Evolutionary conservation across 2,329 filamentous ascomycete genomes (phyloP).

Genomic region (Phaeosphaeriaceae sp.): DNA sequence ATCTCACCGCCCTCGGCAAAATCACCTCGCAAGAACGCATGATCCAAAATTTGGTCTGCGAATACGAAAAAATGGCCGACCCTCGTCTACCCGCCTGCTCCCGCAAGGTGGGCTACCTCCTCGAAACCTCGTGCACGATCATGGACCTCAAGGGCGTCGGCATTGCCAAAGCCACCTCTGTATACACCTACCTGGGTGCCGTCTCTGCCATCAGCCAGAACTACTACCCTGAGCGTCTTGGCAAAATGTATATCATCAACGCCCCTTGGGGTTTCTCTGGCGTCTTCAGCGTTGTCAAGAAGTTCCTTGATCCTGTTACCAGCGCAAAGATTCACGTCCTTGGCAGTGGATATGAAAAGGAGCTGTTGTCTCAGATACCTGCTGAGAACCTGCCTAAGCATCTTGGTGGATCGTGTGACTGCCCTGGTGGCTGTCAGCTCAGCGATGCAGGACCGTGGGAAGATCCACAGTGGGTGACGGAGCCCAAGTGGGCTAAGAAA

Average conservation of each 20-base stretch:
- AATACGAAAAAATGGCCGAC: constrained; percentile 96
- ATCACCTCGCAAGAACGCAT: constrained; percentile 93
- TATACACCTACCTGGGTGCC: constrained; percentile 86
- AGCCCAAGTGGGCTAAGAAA: constrained; percentile 58
- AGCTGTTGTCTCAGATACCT: constrained; percentile 83
- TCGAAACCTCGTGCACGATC: constrained; percentile 98
- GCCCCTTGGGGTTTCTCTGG: constrained; percentile 92
- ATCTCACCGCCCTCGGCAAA: constrained; percentile 87
- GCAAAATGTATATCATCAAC: constrained; percentile 97
- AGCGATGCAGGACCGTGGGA: constrained; percentile 93
- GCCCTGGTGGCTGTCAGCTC: constrained; percentile 79
- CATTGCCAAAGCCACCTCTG: constrained; percentile 77
- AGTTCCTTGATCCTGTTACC: constrained; percentile 95
- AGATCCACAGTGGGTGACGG: constrained; percentile 70
- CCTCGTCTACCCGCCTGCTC: constrained; percentile 94
- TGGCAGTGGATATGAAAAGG: constrained; percentile 78
- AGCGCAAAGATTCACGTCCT: constrained; percentile 95
- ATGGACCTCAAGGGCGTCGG: constrained; percentile 98
- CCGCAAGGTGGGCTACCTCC: constrained; percentile 83
- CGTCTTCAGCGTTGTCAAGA: constrained; percentile 86
- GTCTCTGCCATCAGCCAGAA: constrained; percentile 93
- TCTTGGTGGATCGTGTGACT: constrained; percentile 85
- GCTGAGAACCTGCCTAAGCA: constrained; percentile 86
- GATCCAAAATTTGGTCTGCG: constrained; percentile 93
- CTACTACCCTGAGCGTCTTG: constrained; percentile 97